Percentiles rank a stretch among this genome's conserved stretches.
Evolutionary conservation across 768 basidiomycete genomes (phyloP).

Genomic region (Russula sp.): DNA sequence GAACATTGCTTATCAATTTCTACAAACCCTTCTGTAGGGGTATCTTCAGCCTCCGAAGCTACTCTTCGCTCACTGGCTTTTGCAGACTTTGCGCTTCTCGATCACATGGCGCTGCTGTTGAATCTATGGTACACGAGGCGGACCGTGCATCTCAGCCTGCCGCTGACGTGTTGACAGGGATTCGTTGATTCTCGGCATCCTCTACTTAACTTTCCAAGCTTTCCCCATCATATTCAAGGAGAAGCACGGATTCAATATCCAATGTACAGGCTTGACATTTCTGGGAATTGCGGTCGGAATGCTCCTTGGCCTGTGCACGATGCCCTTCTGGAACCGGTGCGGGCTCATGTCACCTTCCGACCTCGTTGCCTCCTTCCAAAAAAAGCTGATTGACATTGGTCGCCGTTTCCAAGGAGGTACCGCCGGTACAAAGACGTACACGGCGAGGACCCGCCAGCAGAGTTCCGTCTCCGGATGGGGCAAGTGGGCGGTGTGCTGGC

Average conservation of each 20-base stretch:
- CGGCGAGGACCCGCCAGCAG: slow-evolving; percentile 52
- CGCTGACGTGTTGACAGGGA: slow-evolving; percentile 29
- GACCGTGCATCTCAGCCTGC: not conserved
- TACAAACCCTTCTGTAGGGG: slow-evolving; percentile 65
- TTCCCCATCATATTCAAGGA: slow-evolving; percentile 46
- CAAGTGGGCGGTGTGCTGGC: slow-evolving; percentile 62
- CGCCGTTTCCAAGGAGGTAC: slow-evolving; percentile 32
- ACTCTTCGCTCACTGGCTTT: not conserved
- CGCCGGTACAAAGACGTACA: slow-evolving; percentile 34
- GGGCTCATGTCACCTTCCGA: not conserved
- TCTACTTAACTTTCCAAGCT: slow-evolving; percentile 52
- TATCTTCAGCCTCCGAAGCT: slow-evolving; percentile 7
- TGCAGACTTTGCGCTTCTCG: slow-evolving; percentile 53
- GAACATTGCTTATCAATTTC: slow-evolving; percentile 52
- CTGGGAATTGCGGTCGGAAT: slow-evolving; percentile 48
- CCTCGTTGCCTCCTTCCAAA: not conserved
- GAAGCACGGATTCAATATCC: slow-evolving; percentile 48
- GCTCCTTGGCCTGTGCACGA: slow-evolving; percentile 34
- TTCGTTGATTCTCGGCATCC: slow-evolving; percentile 37
- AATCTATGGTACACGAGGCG: slow-evolving; percentile 52
- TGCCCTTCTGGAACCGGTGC: slow-evolving; percentile 43
- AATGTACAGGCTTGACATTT: slow-evolving; percentile 45
- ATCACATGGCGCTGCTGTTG: slow-evolving; percentile 72
- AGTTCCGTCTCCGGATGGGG: slow-evolving; percentile 59
- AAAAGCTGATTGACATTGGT: not conserved